Conservation (phyloP, 2,329 filamentous ascomycete species). For the Chlorencoelia australis region DNA sequence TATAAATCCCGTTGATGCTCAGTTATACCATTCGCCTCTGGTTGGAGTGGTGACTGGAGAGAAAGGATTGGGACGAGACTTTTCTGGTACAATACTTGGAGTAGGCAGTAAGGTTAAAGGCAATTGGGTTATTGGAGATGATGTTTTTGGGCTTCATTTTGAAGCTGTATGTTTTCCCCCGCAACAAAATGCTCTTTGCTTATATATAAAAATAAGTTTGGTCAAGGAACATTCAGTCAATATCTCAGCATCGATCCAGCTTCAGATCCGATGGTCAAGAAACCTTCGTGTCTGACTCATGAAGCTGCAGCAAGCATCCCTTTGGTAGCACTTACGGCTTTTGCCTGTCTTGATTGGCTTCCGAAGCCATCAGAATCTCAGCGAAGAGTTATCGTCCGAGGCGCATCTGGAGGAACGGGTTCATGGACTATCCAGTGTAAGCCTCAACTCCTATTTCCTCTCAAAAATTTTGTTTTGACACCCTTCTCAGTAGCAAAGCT, state of each 20-base stretch:
- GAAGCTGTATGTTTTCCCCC: constrained; percentile 14
- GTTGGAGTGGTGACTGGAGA: constrained; percentile 20
- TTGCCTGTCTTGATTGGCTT: constrained; percentile 25
- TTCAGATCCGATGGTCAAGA: constrained; percentile 23
- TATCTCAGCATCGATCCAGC: constrained; percentile 21
- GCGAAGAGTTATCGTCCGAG: constrained; percentile 19
- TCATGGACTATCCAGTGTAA: constrained; percentile 21
- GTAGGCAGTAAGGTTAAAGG: constrained; percentile 26
- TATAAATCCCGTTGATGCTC: constrained; percentile 24
- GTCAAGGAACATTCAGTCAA: constrained; percentile 24
- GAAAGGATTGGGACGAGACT: constrained; percentile 25
- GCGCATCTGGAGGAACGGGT: constrained; percentile 24
- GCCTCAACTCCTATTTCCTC: not conserved
- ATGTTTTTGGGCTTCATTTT: constrained; percentile 28
- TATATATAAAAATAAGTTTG: constrained; percentile 14
- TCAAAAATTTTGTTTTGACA: not conserved
- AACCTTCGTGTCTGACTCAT: constrained; percentile 33
- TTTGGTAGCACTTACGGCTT: constrained; percentile 33
- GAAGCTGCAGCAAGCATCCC: constrained; percentile 35
- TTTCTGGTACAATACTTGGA: constrained; percentile 25
- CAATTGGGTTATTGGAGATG: constrained; percentile 27
- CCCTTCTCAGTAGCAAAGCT: constrained; percentile 19
- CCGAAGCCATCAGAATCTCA: constrained; percentile 10
- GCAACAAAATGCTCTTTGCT: not conserved
- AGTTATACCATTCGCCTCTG: constrained; percentile 21